phyloP scores from a whole-genome alignment of 2,329 filamentous ascomycete genomes.

The Beauveria caledonica region DNA sequence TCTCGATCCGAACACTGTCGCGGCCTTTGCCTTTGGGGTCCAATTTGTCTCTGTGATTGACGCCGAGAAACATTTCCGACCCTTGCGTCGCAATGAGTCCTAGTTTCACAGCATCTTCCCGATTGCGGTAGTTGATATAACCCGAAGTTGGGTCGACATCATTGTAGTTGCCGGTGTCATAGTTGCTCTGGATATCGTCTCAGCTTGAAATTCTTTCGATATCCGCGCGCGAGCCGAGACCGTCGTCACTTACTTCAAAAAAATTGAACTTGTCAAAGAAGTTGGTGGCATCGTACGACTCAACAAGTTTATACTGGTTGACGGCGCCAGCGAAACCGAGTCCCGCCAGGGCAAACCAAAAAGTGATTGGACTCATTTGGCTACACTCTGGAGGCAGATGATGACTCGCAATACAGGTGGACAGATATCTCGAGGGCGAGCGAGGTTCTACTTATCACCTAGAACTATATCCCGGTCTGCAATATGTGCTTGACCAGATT shows the following conservation, averaged over 20 bases:
- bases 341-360: neutral
- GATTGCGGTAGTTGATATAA: slow-evolving; percentile 49
- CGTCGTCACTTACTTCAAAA: slow-evolving; percentile 4
- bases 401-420: neutral
- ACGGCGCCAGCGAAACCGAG: neutral
- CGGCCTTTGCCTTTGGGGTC: slow-evolving; percentile 25
- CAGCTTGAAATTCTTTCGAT: neutral
- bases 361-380: neutral
- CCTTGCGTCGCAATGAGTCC: slow-evolving; percentile 24
- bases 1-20: slow-evolving; percentile 56
- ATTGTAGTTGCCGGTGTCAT: slow-evolving; percentile 16
- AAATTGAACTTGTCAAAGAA: slow-evolving; percentile 39
- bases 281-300: slow-evolving; percentile 23
- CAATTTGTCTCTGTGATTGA: slow-evolving; percentile 20
- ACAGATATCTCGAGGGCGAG: neutral
- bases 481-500: no score
- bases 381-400: neutral
- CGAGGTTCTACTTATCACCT: no score
- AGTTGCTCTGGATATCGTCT: slow-evolving; percentile 15
- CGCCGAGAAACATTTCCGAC: slow-evolving; percentile 28
- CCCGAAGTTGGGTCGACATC: slow-evolving; percentile 53
- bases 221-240: neutral
- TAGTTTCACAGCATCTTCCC: slow-evolving; percentile 21
- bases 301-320: slow-evolving; percentile 18
- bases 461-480: no score